Conservation (phyloP, 1,139 yeast species). For the Scheffersomyces segobiensis region DNA sequence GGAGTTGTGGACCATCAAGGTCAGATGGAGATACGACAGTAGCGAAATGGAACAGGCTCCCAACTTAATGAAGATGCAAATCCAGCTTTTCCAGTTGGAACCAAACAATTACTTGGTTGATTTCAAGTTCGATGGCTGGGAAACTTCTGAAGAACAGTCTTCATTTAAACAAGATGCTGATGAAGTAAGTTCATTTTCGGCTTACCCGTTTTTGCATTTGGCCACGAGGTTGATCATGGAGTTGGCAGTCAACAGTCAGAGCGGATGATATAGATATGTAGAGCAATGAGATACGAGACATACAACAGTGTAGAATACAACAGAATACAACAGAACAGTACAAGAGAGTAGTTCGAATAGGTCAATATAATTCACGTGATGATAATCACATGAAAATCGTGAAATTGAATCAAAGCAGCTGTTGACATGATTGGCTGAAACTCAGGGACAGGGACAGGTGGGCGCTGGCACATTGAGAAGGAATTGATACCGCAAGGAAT, state of each 20-base stretch:
- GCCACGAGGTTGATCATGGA: slow-evolving; percentile 95
- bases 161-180: slow-evolving; percentile 49
- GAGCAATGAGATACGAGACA: neutral
- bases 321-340: too few species aligned
- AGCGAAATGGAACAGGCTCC: slow-evolving; percentile 45
- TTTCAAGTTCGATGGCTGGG: slow-evolving; percentile 98
- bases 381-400: neutral
- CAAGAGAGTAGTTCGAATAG: too few species aligned
- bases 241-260: slow-evolving; percentile 82
- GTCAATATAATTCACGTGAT: neutral
- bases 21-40: slow-evolving; percentile 87
- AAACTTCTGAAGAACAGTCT: slow-evolving; percentile 30
- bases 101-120: slow-evolving; percentile 95
- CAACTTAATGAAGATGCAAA: slow-evolving; percentile 95
- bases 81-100: slow-evolving; percentile 92
- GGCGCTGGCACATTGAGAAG: neutral
- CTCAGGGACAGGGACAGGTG: neutral
- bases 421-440: neutral
- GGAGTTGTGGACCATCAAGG: slow-evolving; percentile 95
- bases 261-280: slow-evolving; percentile 14
- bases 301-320: neutral
- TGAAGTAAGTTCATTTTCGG: slow-evolving; percentile 82
- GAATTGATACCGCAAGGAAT: neutral
- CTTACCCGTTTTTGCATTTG: slow-evolving; percentile 90
- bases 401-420: neutral